Conservation (phyloP, 2,329 filamentous ascomycete genomes). For the Phaeosphaeria sp. region DNA sequence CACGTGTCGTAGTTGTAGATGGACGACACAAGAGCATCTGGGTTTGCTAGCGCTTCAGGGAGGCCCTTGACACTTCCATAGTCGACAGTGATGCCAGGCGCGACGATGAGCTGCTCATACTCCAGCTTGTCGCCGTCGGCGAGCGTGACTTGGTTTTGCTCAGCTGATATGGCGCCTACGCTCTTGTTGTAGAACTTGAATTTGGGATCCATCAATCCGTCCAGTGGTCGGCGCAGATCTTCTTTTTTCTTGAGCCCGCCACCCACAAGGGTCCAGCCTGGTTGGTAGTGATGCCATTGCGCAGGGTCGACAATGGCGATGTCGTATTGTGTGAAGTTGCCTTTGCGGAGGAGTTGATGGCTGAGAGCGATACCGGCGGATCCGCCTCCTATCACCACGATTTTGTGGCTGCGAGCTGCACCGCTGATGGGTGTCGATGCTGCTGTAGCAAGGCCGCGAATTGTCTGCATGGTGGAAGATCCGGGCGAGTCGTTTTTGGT, state of each 20-base stretch:
- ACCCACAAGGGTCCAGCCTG: slow-evolving; percentile 73
- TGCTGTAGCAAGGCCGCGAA: slow-evolving; percentile 31
- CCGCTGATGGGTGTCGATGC: slow-evolving; percentile 36
- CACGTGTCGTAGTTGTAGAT: slow-evolving; percentile 50
- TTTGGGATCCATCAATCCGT: slow-evolving; percentile 63
- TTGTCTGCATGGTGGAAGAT: slow-evolving; percentile 1
- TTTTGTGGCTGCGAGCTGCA: slow-evolving; percentile 61
- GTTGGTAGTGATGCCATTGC: slow-evolving; percentile 71
- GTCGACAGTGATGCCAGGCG: slow-evolving; percentile 53
- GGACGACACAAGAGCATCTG: slow-evolving; percentile 43
- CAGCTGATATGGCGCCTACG: slow-evolving; percentile 61
- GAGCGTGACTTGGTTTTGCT: slow-evolving; percentile 64
- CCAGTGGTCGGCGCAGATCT: slow-evolving; percentile 61
- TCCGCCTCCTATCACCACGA: slow-evolving; percentile 73
- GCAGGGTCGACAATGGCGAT: slow-evolving; percentile 71
- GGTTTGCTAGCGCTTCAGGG: slow-evolving; percentile 45
- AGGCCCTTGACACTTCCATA: slow-evolving; percentile 39
- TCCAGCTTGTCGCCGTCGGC: slow-evolving; percentile 61
- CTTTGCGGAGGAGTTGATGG: slow-evolving; percentile 69
- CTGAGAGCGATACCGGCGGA: slow-evolving; percentile 70
- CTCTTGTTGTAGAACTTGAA: slow-evolving; percentile 65
- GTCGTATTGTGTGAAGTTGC: slow-evolving; percentile 64
- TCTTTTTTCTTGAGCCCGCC: slow-evolving; percentile 70
- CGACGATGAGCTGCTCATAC: slow-evolving; percentile 72
- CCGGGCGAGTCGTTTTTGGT: neutral